Evolutionary conservation across 2,329 filamentous ascomycete genomes (phyloP), one percentile per base, ranked within the genome.

Genomic region (Fusarium sp.): DNA sequence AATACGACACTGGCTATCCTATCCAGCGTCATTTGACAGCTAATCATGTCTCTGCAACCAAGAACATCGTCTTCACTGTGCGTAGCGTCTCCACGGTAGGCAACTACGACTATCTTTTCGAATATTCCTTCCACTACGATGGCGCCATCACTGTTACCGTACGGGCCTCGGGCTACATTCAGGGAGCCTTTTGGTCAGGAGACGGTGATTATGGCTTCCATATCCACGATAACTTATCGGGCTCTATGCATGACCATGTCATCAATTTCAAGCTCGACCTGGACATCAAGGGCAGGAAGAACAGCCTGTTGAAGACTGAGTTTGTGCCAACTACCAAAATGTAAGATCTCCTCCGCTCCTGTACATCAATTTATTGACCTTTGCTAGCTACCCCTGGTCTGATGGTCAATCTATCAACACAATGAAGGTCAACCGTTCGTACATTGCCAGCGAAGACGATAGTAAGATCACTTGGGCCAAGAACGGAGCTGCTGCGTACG

Each of bases 201-300:
- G 83, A 84, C 49, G 73, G 80, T 1, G 84, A 84, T 50, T 87
- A 86, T 57, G 85, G 85, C 7, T 87, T 79, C 70, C 76, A 81
- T 33, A 84, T 87, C 47, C 82, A 85, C 62, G 82, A 86, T 55
- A 74, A 76, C 26, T 75, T 85, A 2, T 80, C 79, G 1, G 84
- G 84, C 7, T 81, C 79, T 28, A 85, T 87, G 80, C 86, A 88
- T 73, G 84, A 87, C 73, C 86, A 88, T 67, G 84, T 88, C 1
- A 70, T 87, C 38, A 87, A 84, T 67, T 87, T 83, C 78, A 88
- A 88, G 71, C 81, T 81, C 44, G 86, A 87, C 73, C 78, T 87
- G 24, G 85, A 88, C 67, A 80, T 87, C 33, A 76, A 81, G 9
- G 85, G 84, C 17, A 81, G 77, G 2, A 75, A 77, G 38, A 88